Percentiles rank a stretch among this genome's conserved stretches.
These are phyloP conservation scores for Xylaria multiplex DNA, from an alignment of 2,329 filamentous ascomycete genomes.

Conservation along the genomic window DNA sequence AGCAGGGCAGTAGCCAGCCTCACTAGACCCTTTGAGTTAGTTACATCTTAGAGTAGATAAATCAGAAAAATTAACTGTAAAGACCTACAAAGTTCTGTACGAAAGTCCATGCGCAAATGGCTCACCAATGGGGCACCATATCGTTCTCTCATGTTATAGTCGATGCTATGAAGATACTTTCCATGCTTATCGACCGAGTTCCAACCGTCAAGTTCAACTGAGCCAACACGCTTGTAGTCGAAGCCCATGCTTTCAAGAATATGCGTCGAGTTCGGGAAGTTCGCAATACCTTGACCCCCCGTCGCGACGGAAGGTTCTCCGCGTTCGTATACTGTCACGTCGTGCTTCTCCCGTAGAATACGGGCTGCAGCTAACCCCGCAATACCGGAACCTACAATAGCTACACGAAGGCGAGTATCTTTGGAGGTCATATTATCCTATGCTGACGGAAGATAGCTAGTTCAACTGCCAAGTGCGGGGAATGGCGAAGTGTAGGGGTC, in stretches of 20 bases:
- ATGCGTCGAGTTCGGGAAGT: constrained; percentile 41
- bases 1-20: constrained; percentile 40
- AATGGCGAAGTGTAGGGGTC: background rate
- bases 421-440: constrained; percentile 17
- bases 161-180: constrained; percentile 33
- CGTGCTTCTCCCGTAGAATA: constrained; percentile 39
- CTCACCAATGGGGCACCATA: constrained; percentile 38
- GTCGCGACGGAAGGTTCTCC: constrained; percentile 37
- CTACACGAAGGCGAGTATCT: constrained; percentile 34
- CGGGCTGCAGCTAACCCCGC: constrained; percentile 42
- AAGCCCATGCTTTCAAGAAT: constrained; percentile 40
- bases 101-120: constrained; percentile 42
- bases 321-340: constrained; percentile 44
- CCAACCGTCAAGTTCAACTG: constrained; percentile 37
- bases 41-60: background rate
- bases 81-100: constrained; percentile 35
- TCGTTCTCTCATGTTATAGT: constrained; percentile 36
- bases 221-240: constrained; percentile 37
- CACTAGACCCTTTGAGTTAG: constrained; percentile 7
- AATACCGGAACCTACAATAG: constrained; percentile 42
- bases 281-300: constrained; percentile 41
- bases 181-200: constrained; percentile 38
- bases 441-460: constrained; percentile 1
- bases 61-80: background rate
- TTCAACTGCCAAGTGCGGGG: background rate